Base-by-base conservation (phyloP, 768 basidiomycete genomes). In the Tylopilus felleus region DNA sequence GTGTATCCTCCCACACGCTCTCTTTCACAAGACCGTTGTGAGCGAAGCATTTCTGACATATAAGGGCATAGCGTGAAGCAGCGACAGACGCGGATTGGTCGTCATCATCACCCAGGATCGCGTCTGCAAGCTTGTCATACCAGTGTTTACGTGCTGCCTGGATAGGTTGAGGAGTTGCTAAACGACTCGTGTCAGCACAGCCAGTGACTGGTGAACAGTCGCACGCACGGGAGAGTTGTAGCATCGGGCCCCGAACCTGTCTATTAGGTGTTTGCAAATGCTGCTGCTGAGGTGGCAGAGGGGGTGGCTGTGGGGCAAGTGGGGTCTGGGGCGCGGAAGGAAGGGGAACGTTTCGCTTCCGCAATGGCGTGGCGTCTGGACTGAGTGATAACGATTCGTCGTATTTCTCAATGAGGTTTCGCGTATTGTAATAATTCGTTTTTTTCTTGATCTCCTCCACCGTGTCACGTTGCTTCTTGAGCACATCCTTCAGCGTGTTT, bases 391-490 rank as follows among this genome's bases (percentile, higher is more conserved):
- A 54, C 6, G 73, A 63, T 35, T 89, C 90, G 58, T 96, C 96
- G 63, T 97, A 98, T 53, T 85, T 83, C 67, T 96, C 93, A 17
- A 99, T 77, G 42, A 99, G 77, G 61, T 88, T 91, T 49, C 90
- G 85, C 27, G 94, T 99, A 12, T 83, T 83, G 67, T 99, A 92
- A 71, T 91, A 99, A 61, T 98, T 96, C 2, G 95, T 98, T 69
- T 90, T 93, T 75, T 93, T 93, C 79, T 99, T 99, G 60, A 98
- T 91, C 61, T 97, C 95, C 58, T 96, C 93, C 35, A 99, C 81
- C 65, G 90, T 93, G 22, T 79, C 77, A 19, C 90, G 86, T 58
- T 95, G 93, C 63, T 87, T 77, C 64, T 86, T 87, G 65, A 88
- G 78, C 4, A 94, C 75, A 1, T 71, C 70, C 52, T 86, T 85